Conservation (phyloP, 176 grass and related monocot species). For the Luzula sylvatica region DNA sequence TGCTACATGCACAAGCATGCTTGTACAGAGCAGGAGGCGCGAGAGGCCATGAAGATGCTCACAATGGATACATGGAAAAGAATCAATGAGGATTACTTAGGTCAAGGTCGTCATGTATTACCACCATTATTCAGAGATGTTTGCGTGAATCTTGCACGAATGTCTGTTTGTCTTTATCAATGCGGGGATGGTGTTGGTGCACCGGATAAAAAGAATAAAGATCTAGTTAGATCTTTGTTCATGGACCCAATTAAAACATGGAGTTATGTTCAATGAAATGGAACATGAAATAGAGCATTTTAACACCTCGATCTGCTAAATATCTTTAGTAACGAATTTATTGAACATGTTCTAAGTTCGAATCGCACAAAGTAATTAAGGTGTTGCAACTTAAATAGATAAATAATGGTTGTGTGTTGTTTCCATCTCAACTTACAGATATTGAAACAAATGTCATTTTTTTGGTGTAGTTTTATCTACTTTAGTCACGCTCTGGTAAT, state of each 20-base stretch:
- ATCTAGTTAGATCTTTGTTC: neutral
- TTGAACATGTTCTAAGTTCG: too few relatives aligned
- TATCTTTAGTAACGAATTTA: too few relatives aligned
- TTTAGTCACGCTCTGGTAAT: too few relatives aligned
- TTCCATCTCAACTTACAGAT: too few relatives aligned
- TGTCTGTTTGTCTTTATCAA: neutral
- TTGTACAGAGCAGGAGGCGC: neutral
- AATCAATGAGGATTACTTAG: neutral
- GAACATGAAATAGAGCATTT: too few relatives aligned
- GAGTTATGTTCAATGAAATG: too few relatives aligned
- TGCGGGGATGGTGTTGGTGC: neutral
- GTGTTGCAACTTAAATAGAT: too few relatives aligned
- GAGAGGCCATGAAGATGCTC: neutral
- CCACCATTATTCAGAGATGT: neutral
- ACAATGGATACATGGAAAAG: slow-evolving; percentile 4
- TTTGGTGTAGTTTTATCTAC: too few relatives aligned
- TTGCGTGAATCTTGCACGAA: neutral
- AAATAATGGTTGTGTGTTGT: too few relatives aligned
- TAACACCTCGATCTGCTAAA: too few relatives aligned
- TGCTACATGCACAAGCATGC: slow-evolving; percentile 6
- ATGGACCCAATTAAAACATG: neutral
- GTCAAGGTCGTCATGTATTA: neutral
- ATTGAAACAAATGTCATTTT: too few relatives aligned
- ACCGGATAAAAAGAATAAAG: neutral
- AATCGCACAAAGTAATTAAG: too few relatives aligned